Evolutionary conservation across 2,329 filamentous ascomycete species (phyloP), one percentile per base, ranked within the genome.

Genomic region (Fusarium sp.): DNA sequence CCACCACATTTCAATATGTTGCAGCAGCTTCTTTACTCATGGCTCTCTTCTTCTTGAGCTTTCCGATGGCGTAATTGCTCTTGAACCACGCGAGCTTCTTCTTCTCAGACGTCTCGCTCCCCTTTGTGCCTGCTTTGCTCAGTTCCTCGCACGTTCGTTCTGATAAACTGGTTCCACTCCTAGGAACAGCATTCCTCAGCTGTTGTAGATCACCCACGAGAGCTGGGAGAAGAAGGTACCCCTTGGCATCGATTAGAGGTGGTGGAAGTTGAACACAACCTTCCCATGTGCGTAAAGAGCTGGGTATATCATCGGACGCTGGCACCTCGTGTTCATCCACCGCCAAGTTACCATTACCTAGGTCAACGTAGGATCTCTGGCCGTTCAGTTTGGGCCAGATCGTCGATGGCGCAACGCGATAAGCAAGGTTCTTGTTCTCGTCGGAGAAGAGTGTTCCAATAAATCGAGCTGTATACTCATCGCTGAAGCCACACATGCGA

Each of bases 401-500:
- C 0, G 73, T 74, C 7, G 77, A 77, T 2, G 78, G 78, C 2
- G 73, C 62, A 11, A 79, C 67, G 3, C 73, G 72, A 15, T 78
- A 78, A 10, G 71, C 50, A 22, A 75, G 70, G 0, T 17, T n/a
- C 1, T 49, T 35, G 7, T 43, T 48, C 1, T 43, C 33, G 3
- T 59, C 56, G 0, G 72, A 66, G 39, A 79, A 78, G 8, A 80
- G 30, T 1, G 70, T 67, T 15, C 66, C 48, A 13, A 78, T 52
- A 25, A 80, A 68, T 10, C 53, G 57, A 25, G 70, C 56, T 1
- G 76, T 75, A 60, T 78, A 80, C 0, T 46, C 14, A 14, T 78
- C 73, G 57, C 67, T 73, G 62, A 82, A 80, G 3, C 80, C 80
- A 22, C 75, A 78, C 55, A 82, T 75, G 19, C 80, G 76, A 8